phyloP scores from a whole-genome alignment of 208 protist genomes.

The Strigomonas oncopelti region DNA sequence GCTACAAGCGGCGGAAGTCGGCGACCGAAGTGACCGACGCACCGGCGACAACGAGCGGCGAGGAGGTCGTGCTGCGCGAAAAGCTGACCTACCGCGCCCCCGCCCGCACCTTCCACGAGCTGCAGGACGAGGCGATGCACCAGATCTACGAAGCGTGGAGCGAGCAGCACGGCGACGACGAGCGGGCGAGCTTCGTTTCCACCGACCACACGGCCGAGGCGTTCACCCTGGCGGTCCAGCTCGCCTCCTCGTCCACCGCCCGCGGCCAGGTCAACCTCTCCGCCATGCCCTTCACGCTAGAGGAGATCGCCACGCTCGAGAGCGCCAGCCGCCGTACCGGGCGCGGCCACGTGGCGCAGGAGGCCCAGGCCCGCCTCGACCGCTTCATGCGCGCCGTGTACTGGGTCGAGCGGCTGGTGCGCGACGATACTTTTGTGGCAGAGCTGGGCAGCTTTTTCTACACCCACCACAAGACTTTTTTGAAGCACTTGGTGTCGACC shows the following conservation, averaged over 20 bases:
- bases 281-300: slow-evolving; percentile 45
- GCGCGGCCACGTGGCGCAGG: slow-evolving; percentile 20
- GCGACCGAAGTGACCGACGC: neutral
- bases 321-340: neutral
- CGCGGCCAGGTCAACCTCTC: slow-evolving; percentile 4
- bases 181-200: slow-evolving; percentile 47
- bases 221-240: slow-evolving; percentile 47
- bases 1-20: neutral
- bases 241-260: neutral
- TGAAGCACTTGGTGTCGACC: slow-evolving; percentile 28
- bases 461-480: slow-evolving; percentile 65
- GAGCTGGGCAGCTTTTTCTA: slow-evolving; percentile 59
- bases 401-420: slow-evolving; percentile 64
- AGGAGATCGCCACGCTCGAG: slow-evolving; percentile 40
- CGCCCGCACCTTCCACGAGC: slow-evolving; percentile 47
- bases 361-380: slow-evolving; percentile 45
- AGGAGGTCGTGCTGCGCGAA: neutral
- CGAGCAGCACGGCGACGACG: slow-evolving; percentile 15
- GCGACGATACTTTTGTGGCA: slow-evolving; percentile 47
- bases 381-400: slow-evolving; percentile 56
- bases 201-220: slow-evolving; percentile 62
- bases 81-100: slow-evolving; percentile 22
- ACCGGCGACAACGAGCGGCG: neutral
- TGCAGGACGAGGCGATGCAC: slow-evolving; percentile 61
- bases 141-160: slow-evolving; percentile 58